phyloP scores from a whole-genome alignment of 257 asterid genomes.

The Cinchona pubescens region DNA sequence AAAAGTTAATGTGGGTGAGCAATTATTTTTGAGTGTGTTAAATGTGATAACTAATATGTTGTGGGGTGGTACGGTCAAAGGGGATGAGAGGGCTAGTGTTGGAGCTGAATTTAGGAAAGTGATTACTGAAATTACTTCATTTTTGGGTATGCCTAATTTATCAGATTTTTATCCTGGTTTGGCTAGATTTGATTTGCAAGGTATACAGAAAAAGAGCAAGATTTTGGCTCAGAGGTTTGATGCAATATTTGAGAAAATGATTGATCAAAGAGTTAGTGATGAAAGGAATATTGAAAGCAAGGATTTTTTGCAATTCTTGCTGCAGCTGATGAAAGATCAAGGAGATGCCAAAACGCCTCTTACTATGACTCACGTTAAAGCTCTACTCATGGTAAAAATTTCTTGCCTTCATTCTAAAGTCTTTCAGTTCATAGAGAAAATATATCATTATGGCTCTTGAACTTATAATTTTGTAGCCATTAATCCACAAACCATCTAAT shows the following conservation, averaged over 20 bases:
- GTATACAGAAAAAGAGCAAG: slow-evolving; percentile 45
- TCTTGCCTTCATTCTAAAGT: too few relatives aligned
- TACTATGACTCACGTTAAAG: slow-evolving; percentile 59
- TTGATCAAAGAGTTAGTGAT: slow-evolving; percentile 31
- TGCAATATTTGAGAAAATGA: slow-evolving; percentile 45
- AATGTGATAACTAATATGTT: slow-evolving; percentile 71
- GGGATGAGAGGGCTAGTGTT: slow-evolving; percentile 43
- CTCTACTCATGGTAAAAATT: slow-evolving; percentile 74
- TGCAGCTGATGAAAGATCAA: slow-evolving; percentile 44
- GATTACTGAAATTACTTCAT: slow-evolving; percentile 42
- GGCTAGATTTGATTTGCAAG: slow-evolving; percentile 62
- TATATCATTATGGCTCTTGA: too few relatives aligned
- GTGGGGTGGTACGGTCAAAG: slow-evolving; percentile 69
- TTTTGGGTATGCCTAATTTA: slow-evolving; percentile 51
- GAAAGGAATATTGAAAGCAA: slow-evolving; percentile 22
- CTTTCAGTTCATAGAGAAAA: too few relatives aligned
- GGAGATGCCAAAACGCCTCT: slow-evolving; percentile 47
- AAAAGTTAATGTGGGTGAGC: slow-evolving; percentile 53
- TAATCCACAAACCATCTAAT: too few relatives aligned
- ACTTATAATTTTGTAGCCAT: too few relatives aligned
- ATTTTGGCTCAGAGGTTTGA: slow-evolving; percentile 43
- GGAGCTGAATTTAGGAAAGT: slow-evolving; percentile 57
- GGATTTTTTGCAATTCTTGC: slow-evolving; percentile 58
- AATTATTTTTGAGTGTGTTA: slow-evolving; percentile 50
- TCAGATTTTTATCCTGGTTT: slow-evolving; percentile 65